A percentile compares a stretch with the other conserved stretches of the same genome.
Conservation (phyloP, 495 filamentous ascomycete genomes). For the Xylaria longipes region DNA sequence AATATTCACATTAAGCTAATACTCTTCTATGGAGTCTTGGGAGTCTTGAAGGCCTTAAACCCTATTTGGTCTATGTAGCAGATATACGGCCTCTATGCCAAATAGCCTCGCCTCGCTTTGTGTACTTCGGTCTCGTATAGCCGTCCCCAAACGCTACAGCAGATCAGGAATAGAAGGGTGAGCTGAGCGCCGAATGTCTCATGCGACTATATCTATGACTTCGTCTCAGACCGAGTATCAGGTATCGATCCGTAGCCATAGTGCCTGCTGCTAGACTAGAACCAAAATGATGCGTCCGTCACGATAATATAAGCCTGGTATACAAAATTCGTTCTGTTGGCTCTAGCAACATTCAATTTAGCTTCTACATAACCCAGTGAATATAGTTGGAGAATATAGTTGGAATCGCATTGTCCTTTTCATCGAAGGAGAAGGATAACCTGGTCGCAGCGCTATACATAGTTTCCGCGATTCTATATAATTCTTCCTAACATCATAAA, state of each 20-base stretch:
- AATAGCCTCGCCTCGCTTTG: background rate
- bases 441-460: background rate
- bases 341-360: background rate
- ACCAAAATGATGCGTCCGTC: background rate
- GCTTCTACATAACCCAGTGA: background rate
- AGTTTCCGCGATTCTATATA: background rate
- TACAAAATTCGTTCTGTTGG: background rate
- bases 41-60: background rate
- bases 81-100: background rate
- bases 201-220: background rate
- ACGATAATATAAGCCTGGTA: background rate
- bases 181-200: background rate
- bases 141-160: background rate
- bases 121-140: background rate
- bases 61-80: background rate
- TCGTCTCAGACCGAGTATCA: background rate
- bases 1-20: background rate
- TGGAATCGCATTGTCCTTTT: background rate
- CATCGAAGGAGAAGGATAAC: background rate
- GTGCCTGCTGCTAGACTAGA: no score
- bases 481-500: background rate
- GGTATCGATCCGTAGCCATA: background rate
- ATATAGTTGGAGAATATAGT: background rate
- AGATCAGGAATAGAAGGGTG: background rate
- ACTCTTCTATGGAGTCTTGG: background rate